Evolutionary conservation across 2,329 filamentous ascomycete genomes (phyloP), one percentile per base, ranked within the genome.

Genomic region (Claviceps digitariae): DNA sequence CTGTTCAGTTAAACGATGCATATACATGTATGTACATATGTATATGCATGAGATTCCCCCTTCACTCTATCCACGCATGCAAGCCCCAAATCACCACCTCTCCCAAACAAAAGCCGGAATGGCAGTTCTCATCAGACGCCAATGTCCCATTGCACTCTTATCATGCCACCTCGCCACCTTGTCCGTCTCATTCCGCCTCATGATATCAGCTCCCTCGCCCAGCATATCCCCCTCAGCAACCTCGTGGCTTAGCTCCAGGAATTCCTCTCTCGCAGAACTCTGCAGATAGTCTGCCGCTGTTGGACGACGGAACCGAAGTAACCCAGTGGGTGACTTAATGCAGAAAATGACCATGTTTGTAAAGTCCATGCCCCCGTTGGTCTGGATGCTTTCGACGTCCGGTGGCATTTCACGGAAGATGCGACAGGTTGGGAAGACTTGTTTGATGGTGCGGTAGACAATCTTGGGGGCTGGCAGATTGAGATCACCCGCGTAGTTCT

Each of bases 261-360:
- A 91, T 53, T 78, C 74, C 61, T 78, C 70, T 34, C 93, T 74
- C 13, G 86, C 82, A 44, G 81, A 73, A 65, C 86, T 95, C 40
- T 79, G 78, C 36, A 95, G 71, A 61, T 79, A 84, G 64, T 98
- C 93, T 2, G 72, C 70, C 7, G 76, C 67, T 0, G 69, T 72
- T 0, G 90, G 79, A 17, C 73, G 63, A 13, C 90, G 78, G 72
- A 97, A 97, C 0, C 64, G 71, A 40, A 90, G 69, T 0, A 70
- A 61, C 3, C 62, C 45, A 7, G 36, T 62, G 25, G 57, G 54
- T 12, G 71, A 74, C 69, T 90, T 91, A 55, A 80, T 83, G 74
- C 93, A 98, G 72, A 96, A 96, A 56, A 97, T 82, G 48, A 97
- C 87, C 79, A 97, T 89, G 72, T 98, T 98, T 65, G 90, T 88